phyloP scores from a whole-genome alignment of 768 basidiomycete species.

The Boletus reticulatus region DNA sequence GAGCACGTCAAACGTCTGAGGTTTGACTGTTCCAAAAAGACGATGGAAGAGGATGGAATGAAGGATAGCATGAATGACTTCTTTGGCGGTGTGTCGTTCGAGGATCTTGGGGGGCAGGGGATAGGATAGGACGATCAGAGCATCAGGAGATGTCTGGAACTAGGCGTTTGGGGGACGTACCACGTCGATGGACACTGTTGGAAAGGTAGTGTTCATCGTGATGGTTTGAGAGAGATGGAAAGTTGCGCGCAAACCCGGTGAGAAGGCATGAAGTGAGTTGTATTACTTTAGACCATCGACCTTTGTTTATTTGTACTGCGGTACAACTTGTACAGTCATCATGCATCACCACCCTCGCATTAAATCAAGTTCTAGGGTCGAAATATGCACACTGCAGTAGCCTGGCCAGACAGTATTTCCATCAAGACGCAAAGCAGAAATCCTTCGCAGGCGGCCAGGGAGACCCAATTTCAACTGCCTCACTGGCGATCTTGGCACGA shows the following conservation, averaged over 20 bases:
- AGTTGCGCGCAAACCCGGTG: not conserved
- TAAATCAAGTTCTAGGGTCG: no score
- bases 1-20: slow-evolving; percentile 72
- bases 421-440: no score
- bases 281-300: no score
- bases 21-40: slow-evolving; percentile 76
- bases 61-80: slow-evolving; percentile 73
- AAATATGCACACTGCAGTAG: no score
- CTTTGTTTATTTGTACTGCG: no score
- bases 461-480: no score
- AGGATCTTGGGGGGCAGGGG: slow-evolving; percentile 45
- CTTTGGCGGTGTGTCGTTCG: slow-evolving; percentile 69
- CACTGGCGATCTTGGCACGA: no score
- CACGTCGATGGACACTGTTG: slow-evolving; percentile 31
- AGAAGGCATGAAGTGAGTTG: no score
- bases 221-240: not conserved
- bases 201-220: slow-evolving; percentile 27
- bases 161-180: slow-evolving; percentile 13
- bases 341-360: no score
- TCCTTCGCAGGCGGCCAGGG: no score
- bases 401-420: no score
- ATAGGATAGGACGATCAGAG: not conserved
- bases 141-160: not conserved
- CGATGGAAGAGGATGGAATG: slow-evolving; percentile 84
- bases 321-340: no score